phyloP scores from a whole-genome alignment of 1,284 basidiomycete species.

The Athelia psychrophila region DNA sequence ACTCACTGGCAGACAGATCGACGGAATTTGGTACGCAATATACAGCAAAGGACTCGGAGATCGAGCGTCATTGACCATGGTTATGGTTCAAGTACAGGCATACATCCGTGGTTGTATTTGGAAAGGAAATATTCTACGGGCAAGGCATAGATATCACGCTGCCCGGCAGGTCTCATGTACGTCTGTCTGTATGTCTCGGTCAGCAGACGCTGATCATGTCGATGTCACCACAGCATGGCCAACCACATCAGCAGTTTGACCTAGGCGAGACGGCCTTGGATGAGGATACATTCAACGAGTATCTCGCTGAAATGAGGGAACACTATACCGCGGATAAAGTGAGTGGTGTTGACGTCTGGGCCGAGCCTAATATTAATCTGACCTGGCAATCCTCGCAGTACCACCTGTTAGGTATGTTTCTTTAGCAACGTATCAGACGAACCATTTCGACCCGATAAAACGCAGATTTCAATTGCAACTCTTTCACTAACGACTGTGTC shows the following conservation, averaged over 20 bases:
- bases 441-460: slow-evolving; percentile 2
- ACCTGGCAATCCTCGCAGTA: slow-evolving; percentile 71
- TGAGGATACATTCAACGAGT: slow-evolving; percentile 80
- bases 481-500: slow-evolving; percentile 85
- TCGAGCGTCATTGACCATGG: neutral
- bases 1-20: slow-evolving; percentile 83
- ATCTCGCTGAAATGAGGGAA: slow-evolving; percentile 68
- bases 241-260: slow-evolving; percentile 72
- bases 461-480: slow-evolving; percentile 85
- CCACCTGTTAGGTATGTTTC: slow-evolving; percentile 72
- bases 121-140: slow-evolving; percentile 86
- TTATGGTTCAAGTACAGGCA: slow-evolving; percentile 52
- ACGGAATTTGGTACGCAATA: slow-evolving; percentile 87
- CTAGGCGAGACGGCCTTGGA: slow-evolving; percentile 85
- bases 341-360: slow-evolving; percentile 17
- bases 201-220: neutral
- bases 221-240: slow-evolving; percentile 60
- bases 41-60: slow-evolving; percentile 8
- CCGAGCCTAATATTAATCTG: slow-evolving; percentile 5
- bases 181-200: slow-evolving; percentile 23
- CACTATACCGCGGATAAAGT: slow-evolving; percentile 88
- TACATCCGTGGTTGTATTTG: slow-evolving; percentile 85
- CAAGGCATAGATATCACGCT: slow-evolving; percentile 69
- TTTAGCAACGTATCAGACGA: neutral
- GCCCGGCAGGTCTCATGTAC: slow-evolving; percentile 79